A percentile compares a stretch with the other conserved stretches of the same genome.
phyloP scores from a whole-genome alignment of 768 basidiomycete genomes.

The Lentinus brumalis region DNA sequence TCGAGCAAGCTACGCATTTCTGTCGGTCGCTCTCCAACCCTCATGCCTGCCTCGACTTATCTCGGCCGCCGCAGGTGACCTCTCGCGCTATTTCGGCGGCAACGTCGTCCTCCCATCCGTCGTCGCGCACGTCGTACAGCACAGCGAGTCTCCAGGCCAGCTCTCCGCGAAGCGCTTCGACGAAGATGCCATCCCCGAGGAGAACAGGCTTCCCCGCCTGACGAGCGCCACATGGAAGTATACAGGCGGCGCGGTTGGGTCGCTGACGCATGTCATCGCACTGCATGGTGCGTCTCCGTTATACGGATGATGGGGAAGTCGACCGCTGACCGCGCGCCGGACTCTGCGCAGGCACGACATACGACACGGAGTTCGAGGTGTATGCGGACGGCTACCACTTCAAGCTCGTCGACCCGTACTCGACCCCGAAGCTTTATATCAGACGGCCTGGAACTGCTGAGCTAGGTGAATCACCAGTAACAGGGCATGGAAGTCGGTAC shows the following conservation, averaged over 20 bases:
- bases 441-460: conserved; percentile 31
- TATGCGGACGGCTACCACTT: conserved; percentile 48
- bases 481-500: no score
- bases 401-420: conserved; percentile 46
- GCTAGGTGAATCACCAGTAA: conserved; percentile 18
- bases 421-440: conserved; percentile 47
- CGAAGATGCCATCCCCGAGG: conserved; percentile 42
- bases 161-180: conserved; percentile 47
- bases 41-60: background rate
- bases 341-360: conserved; percentile 31
- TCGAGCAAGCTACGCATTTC: conserved; percentile 50
- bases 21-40: conserved; percentile 9
- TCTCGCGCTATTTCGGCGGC: conserved; percentile 52
- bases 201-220: conserved; percentile 49
- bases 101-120: conserved; percentile 37
- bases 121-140: conserved; percentile 44
- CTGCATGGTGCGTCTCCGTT: conserved; percentile 42
- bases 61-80: conserved; percentile 30
- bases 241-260: conserved; percentile 45
- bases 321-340: no score
- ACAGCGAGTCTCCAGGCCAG: conserved; percentile 44
- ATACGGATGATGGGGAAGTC: no score
- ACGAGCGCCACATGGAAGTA: conserved; percentile 50
- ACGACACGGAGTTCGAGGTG: conserved; percentile 48
- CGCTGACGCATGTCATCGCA: conserved; percentile 49